Evolutionary conservation across 371 early-diverging fungal species (phyloP).

Genomic region (Haplosporangium sp.): DNA sequence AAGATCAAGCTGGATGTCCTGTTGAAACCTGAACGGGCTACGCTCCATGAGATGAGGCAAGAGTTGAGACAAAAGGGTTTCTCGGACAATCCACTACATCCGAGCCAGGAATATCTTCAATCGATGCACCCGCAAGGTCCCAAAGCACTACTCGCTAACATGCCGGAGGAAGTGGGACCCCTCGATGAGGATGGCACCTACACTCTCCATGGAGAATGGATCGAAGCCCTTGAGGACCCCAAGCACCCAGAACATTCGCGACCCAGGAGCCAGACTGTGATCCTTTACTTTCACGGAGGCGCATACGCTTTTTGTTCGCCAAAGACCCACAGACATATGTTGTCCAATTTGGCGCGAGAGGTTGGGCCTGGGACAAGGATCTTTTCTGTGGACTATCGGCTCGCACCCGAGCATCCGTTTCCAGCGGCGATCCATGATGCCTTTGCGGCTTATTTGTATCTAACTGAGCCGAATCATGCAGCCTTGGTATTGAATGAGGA

Average conservation of each 20-base stretch:
- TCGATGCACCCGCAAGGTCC: slow-evolving; percentile 29
- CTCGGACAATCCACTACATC: slow-evolving; percentile 34
- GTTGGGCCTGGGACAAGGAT: slow-evolving; percentile 53
- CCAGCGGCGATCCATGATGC: slow-evolving; percentile 87
- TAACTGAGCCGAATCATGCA: slow-evolving; percentile 68
- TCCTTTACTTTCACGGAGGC: slow-evolving; percentile 43
- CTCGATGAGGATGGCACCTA: slow-evolving; percentile 37
- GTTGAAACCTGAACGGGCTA: slow-evolving; percentile 26
- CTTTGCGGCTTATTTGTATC: slow-evolving; percentile 71
- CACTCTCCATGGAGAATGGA: slow-evolving; percentile 36
- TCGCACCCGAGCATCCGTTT: slow-evolving; percentile 87
- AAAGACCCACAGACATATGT: slow-evolving; percentile 20
- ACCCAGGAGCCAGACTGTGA: slow-evolving; percentile 32
- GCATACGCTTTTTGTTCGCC: slow-evolving; percentile 31
- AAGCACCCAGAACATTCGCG: slow-evolving; percentile 19
- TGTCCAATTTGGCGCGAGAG: slow-evolving; percentile 15
- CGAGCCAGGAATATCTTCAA: slow-evolving; percentile 23
- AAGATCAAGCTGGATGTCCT: slow-evolving; percentile 21
- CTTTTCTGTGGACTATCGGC: slow-evolving; percentile 76
- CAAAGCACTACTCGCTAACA: slow-evolving; percentile 18
- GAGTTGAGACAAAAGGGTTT: slow-evolving; percentile 1
- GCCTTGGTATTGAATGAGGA: slow-evolving; percentile 36
- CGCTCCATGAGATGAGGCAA: slow-evolving; percentile 12
- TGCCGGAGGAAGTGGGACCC: slow-evolving; percentile 37
- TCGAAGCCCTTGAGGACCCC: slow-evolving; percentile 17